Base-by-base conservation (phyloP, 164 flowering plant species). In the Kalanchoe fedtschenkoi region DNA sequence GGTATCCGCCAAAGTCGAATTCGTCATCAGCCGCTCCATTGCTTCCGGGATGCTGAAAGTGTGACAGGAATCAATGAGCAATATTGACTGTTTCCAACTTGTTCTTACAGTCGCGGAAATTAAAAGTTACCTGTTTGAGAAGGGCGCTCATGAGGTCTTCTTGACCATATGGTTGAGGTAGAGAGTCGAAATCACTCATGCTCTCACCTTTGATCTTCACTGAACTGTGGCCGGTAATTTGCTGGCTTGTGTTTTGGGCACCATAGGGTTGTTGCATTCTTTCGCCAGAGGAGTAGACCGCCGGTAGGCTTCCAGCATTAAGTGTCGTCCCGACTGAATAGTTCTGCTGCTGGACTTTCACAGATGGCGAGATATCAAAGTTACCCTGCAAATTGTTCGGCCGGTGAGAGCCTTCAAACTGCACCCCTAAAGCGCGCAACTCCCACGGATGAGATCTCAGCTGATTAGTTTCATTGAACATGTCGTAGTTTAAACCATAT, bases 71-170 rank as follows among this genome's bases (percentile, higher is more conserved):
- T 47, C 29, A 47, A 7, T 6, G 0, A 44, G 6, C 21, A 21
- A n/a, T n/a, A n/a, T n/a, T 24, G 5, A 44, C 4, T 44, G 24
- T 21, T n/a, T 44, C 7, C 7, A n/a, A 44, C n/a, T 42, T 42
- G 46, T 42, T 42, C n/a, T 44, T 19, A 10, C n/a, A n/a, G n/a
- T n/a, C n/a, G n/a, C n/a, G n/a, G 29, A 22, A 22, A 14, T 21
- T 6, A 24, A 47, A 24, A 47, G 28, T 22, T 19, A 88, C 98
- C 90, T 84, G 96, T 66, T 85, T 85, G 46, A 88, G 80, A 56
- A 88, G 71, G 10, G 79, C 85, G 76, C 81, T 78, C 84, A 86
- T 74, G 59, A 85, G 82, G 68, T 86, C 96, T 46, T 89, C 98
- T 66, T 86, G 91, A 63, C 78, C 80, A 65, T 64, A 82, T 21